Evolutionary conservation across 192 early-diverging fungal genomes (phyloP).

Genomic region (Entophlyctis luteolus): DNA sequence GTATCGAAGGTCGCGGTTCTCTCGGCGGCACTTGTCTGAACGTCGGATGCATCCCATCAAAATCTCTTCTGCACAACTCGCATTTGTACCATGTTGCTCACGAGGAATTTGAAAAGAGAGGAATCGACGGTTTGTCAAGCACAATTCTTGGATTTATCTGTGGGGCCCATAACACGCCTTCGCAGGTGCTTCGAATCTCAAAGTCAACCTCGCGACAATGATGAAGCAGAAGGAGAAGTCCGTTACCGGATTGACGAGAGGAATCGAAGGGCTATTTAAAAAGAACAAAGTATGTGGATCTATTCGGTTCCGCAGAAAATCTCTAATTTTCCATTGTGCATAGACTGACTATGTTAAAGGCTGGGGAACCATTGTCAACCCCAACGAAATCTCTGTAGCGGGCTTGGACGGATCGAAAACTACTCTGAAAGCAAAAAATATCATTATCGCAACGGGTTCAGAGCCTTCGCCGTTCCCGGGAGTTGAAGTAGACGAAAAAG

Average conservation of each 20-base stretch:
- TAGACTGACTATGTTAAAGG: slow-evolving; percentile 87
- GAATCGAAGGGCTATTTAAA: slow-evolving; percentile 92
- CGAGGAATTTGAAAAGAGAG: slow-evolving; percentile 87
- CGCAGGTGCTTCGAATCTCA: slow-evolving; percentile 42
- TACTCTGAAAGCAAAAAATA: slow-evolving; percentile 85
- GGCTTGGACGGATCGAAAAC: slow-evolving; percentile 72
- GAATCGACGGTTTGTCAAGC: slow-evolving; percentile 78
- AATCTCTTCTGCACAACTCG: slow-evolving; percentile 97
- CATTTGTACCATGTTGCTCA: slow-evolving; percentile 92
- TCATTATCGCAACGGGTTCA: slow-evolving; percentile 97
- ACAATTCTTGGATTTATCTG: too few relatives aligned
- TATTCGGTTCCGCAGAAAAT: background rate
- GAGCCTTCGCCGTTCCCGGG: slow-evolving; percentile 90
- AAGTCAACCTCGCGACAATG: slow-evolving; percentile 81
- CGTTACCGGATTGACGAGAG: slow-evolving; percentile 81
- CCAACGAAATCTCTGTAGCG: slow-evolving; percentile 78
- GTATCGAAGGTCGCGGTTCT: slow-evolving; percentile 91
- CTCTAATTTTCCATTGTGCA: background rate
- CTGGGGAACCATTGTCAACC: slow-evolving; percentile 71
- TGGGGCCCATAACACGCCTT: background rate
- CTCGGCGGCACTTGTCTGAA: slow-evolving; percentile 98
- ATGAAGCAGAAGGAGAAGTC: slow-evolving; percentile 88
- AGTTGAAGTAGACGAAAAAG: slow-evolving; percentile 88
- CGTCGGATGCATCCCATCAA: slow-evolving; percentile 99
- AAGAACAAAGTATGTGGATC: slow-evolving; percentile 80